Evolutionary conservation across 1,284 basidiomycete genomes (phyloP).

Genomic region (Sparassis latifolia): DNA sequence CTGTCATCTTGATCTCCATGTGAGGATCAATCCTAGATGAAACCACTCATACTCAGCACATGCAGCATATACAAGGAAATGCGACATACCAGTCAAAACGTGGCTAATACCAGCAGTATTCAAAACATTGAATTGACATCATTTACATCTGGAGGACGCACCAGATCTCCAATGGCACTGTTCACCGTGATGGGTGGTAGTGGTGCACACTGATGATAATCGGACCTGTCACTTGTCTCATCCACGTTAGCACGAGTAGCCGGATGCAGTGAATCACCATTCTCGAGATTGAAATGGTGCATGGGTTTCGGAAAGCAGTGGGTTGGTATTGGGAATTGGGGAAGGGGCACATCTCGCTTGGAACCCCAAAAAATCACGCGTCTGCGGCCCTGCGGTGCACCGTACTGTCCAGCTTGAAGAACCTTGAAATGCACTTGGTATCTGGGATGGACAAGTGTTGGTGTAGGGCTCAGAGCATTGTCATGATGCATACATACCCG

Average conservation of each 20-base stretch:
- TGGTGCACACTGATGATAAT: conserved; percentile 48
- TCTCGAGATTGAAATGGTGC: conserved; percentile 30
- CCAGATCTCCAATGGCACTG: conserved; percentile 63
- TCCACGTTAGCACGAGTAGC: conserved; percentile 4
- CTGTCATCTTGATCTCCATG: conserved; percentile 24
- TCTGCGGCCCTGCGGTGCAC: conserved; percentile 59
- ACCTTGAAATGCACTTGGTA: conserved; percentile 64
- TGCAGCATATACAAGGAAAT: not conserved
- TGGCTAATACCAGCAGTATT: conserved; percentile 44
- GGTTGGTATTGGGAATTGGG: conserved; percentile 58
- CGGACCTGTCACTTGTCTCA: conserved; percentile 18
- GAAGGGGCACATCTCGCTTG: conserved; percentile 45
- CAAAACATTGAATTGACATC: conserved; percentile 23
- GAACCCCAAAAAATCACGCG: conserved; percentile 66
- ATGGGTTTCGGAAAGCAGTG: conserved; percentile 35
- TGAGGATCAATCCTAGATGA: conserved; percentile 47
- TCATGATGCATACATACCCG: conserved; percentile 37
- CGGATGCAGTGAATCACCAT: conserved; percentile 25
- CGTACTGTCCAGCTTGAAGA: conserved; percentile 63
- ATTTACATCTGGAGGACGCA: conserved; percentile 26
- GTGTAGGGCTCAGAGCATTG: not conserved
- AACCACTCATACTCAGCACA: not conserved
- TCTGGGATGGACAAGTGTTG: conserved; percentile 26
- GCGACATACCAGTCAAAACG: conserved; percentile 52
- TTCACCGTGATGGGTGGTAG: conserved; percentile 47